Conservation (phyloP, 306 rosid genomes). For the Ammopiptanthus mongolicus region DNA sequence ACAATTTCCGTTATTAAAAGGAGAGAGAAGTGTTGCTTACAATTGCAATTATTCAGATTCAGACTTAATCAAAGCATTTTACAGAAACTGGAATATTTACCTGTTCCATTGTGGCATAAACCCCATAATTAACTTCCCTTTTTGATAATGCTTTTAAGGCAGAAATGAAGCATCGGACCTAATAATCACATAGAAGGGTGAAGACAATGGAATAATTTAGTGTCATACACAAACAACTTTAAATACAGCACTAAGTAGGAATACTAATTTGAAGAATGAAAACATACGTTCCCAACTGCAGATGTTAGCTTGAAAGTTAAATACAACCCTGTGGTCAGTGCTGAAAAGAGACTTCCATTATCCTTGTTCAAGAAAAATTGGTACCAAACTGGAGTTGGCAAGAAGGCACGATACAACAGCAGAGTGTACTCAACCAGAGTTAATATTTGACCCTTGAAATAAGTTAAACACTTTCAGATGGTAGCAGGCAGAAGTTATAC, state of each 20-base stretch:
- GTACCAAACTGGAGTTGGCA: conserved; percentile 93
- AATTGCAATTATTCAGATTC: neutral
- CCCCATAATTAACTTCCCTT: conserved; percentile 73
- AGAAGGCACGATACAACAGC: conserved; percentile 69
- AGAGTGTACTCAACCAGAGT: conserved; percentile 71
- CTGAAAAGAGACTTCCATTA: conserved; percentile 84
- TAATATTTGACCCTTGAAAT: conserved; percentile 73
- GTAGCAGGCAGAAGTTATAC: conserved; percentile 7
- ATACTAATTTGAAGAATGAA: conserved; percentile 5
- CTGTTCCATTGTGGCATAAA: conserved; percentile 81
- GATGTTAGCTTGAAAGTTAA: conserved; percentile 82
- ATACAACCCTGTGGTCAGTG: conserved; percentile 83
- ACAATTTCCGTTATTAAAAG: neutral
- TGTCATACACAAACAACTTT: conserved; percentile 2
- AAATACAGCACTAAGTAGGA: conserved; percentile 11
- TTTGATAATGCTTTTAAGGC: conserved; percentile 62
- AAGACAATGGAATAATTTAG: neutral
- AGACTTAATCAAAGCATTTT: conserved; percentile 6
- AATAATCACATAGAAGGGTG: conserved; percentile 12
- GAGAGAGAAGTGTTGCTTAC: neutral
- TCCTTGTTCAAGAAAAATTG: conserved; percentile 81
- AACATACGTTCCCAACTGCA: conserved; percentile 71
- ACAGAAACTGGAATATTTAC: conserved; percentile 27
- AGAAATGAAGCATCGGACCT: conserved; percentile 64
- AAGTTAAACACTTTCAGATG: conserved; percentile 32